Percentiles rank a stretch among this genome's conserved stretches.
phyloP scores from a whole-genome alignment of 148 eudicot species.

The Persicaria tinctoria region DNA sequence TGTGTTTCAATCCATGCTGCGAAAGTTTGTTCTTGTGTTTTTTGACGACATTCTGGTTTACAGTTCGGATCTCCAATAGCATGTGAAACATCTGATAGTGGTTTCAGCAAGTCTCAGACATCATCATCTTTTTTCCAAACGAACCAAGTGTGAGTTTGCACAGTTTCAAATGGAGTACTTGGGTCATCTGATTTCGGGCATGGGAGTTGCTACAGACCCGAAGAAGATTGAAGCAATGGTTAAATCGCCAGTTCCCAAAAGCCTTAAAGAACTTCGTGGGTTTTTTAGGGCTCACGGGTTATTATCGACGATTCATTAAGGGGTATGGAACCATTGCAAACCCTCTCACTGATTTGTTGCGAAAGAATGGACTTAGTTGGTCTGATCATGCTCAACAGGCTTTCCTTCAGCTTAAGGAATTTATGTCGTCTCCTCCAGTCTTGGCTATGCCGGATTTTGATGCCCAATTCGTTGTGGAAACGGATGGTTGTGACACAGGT shows the following conservation, averaged over 20 bases:
- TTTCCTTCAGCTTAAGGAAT: neutral
- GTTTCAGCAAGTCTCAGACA: neutral
- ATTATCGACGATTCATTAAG: neutral
- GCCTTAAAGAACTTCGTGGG: neutral
- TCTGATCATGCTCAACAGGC: neutral
- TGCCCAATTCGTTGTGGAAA: too few species aligned
- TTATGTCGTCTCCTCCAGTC: neutral
- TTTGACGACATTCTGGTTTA: constrained; percentile 10
- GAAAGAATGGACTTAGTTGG: constrained; percentile 3
- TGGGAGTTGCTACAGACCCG: neutral
- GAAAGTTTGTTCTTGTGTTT: too few species aligned
- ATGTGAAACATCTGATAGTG: neutral
- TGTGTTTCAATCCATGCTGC: too few species aligned
- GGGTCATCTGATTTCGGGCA: neutral
- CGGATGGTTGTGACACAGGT: too few species aligned
- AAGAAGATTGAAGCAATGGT: neutral
- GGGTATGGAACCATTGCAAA: neutral
- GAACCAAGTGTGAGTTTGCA: neutral
- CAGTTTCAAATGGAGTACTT: neutral
- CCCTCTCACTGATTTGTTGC: neutral
- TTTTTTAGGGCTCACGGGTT: neutral
- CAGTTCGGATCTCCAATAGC: neutral
- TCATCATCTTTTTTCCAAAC: neutral
- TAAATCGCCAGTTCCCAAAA: neutral
- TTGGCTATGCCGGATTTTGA: neutral